A percentile compares a stretch with the other conserved stretches of the same genome.
These are phyloP conservation scores for Metarhizium humberi DNA, from an alignment of 2,329 filamentous ascomycete species.

Conservation along the genomic window DNA sequence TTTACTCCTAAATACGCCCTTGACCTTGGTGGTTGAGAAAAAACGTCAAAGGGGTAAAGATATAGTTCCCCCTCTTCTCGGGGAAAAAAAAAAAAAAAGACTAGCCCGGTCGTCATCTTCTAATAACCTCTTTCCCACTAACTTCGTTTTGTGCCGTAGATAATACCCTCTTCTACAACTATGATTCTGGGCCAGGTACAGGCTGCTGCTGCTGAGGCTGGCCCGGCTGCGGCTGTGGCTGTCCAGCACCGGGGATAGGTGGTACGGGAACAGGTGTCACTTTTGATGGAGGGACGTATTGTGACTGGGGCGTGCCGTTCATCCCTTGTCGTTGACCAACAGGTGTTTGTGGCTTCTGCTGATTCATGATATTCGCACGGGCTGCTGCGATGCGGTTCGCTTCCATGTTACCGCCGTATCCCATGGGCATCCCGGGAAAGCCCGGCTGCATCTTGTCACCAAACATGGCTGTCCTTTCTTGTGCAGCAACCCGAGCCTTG, in stretches of 20 bases:
- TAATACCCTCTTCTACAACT: not conserved
- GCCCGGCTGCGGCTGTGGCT: conserved; percentile 10
- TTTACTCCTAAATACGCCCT: conserved; percentile 3
- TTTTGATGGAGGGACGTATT: conserved; percentile 26
- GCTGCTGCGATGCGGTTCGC: conserved; percentile 21
- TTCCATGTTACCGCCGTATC: conserved; percentile 21
- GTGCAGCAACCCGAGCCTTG: conserved; percentile 36
- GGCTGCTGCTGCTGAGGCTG: conserved; percentile 2
- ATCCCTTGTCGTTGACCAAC: conserved; percentile 18
- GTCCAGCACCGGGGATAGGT: conserved; percentile 29
- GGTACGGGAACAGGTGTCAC: conserved; percentile 36
- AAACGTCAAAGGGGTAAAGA: not conserved
- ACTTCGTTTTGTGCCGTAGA: not conserved
- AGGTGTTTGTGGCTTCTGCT: conserved; percentile 28
- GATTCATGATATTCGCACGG: conserved; percentile 26
- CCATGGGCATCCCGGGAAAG: conserved; percentile 27
- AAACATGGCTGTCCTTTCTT: conserved; percentile 31
- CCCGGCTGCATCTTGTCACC: conserved; percentile 37
- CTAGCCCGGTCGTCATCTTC: not conserved
- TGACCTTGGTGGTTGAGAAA: not conserved
- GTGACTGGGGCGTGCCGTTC: conserved; percentile 25
- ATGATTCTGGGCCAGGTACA: conserved; percentile 1
- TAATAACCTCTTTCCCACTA: not conserved
- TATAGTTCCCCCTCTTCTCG: not conserved
- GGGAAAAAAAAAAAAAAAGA: not conserved